phyloP scores from a whole-genome alignment of 2,329 filamentous ascomycete species.

The Epichloe sibirici region DNA sequence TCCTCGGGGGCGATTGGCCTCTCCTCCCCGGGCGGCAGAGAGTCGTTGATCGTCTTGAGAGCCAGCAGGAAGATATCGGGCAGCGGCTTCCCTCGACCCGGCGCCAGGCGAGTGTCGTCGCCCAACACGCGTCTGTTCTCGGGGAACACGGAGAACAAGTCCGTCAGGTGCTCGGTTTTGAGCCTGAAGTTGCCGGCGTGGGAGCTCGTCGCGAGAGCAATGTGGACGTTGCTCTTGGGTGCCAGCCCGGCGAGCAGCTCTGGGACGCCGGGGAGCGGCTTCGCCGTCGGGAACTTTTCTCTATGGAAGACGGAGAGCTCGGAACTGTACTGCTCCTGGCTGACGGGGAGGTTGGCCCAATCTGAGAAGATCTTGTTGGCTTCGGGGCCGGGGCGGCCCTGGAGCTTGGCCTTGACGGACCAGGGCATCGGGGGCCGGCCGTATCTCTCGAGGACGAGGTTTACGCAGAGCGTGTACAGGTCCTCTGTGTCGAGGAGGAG shows the following conservation, averaged over 20 bases:
- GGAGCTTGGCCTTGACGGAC: slow-evolving; percentile 82
- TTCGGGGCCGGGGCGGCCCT: slow-evolving; percentile 42
- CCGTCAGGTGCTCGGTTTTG: slow-evolving; percentile 54
- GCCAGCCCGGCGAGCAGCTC: slow-evolving; percentile 45
- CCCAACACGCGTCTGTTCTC: slow-evolving; percentile 64
- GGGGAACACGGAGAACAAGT: slow-evolving; percentile 55
- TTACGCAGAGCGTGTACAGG: slow-evolving; percentile 71
- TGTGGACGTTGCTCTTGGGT: slow-evolving; percentile 42
- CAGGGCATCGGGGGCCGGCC: slow-evolving; percentile 68
- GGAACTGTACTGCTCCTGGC: slow-evolving; percentile 50
- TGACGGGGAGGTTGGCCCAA: slow-evolving; percentile 79
- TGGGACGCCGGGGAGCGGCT: slow-evolving; percentile 67
- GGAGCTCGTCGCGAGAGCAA: slow-evolving; percentile 79
- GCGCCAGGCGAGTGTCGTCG: slow-evolving; percentile 66
- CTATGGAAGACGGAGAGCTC: slow-evolving; percentile 52
- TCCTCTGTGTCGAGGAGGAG: slow-evolving; percentile 92
- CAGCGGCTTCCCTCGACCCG: slow-evolving; percentile 81
- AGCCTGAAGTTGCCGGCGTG: slow-evolving; percentile 59
- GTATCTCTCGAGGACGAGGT: slow-evolving; percentile 67
- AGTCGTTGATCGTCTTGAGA: slow-evolving; percentile 70
- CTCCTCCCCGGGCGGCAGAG: slow-evolving; percentile 46
- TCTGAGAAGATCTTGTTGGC: slow-evolving; percentile 48
- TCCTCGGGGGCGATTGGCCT: slow-evolving; percentile 64
- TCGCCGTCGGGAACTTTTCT: slow-evolving; percentile 59
- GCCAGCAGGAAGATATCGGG: slow-evolving; percentile 92